Evolutionary conservation across 768 basidiomycete genomes (phyloP).

Genomic region (Boletus subcaerulescens): DNA sequence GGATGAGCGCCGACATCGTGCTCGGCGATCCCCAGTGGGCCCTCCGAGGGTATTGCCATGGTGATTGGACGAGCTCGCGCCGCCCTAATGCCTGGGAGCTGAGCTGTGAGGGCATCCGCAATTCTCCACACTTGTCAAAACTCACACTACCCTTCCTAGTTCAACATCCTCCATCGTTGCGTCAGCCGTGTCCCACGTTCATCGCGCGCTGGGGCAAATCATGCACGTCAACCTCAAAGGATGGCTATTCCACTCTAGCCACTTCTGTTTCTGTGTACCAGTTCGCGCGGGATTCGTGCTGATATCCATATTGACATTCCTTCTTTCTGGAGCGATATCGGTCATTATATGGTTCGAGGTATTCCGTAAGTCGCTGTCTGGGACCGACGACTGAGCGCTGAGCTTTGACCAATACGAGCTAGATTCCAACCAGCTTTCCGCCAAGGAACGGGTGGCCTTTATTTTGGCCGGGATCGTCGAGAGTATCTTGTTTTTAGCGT

Average conservation of each 20-base stretch:
- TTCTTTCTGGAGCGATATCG: slow-evolving; percentile 53
- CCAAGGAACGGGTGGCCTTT: slow-evolving; percentile 40
- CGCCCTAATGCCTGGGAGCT: too few species aligned
- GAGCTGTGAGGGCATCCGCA: neutral
- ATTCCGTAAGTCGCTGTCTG: slow-evolving; percentile 40
- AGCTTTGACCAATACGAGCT: slow-evolving; percentile 10
- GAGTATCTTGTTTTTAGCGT: slow-evolving; percentile 49
- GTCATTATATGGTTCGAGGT: slow-evolving; percentile 62
- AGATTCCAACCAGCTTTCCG: slow-evolving; percentile 33
- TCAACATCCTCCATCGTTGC: neutral
- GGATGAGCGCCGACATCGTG: neutral
- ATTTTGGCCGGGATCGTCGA: slow-evolving; percentile 52
- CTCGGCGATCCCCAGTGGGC: neutral
- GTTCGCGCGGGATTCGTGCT: slow-evolving; percentile 59
- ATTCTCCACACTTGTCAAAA: neutral
- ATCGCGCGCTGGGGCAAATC: neutral
- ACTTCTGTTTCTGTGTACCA: slow-evolving; percentile 62
- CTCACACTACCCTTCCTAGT: neutral
- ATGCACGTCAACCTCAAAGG: slow-evolving; percentile 46
- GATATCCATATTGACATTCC: slow-evolving; percentile 50
- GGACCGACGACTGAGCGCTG: neutral
- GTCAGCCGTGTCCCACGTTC: neutral
- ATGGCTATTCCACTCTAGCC: slow-evolving; percentile 47
- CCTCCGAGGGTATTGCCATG: neutral
- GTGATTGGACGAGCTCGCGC: neutral